Evolutionary conservation across 2,329 filamentous ascomycete genomes (phyloP), one percentile per base, ranked within the genome.

Genomic region (Penicillium sp.): DNA sequence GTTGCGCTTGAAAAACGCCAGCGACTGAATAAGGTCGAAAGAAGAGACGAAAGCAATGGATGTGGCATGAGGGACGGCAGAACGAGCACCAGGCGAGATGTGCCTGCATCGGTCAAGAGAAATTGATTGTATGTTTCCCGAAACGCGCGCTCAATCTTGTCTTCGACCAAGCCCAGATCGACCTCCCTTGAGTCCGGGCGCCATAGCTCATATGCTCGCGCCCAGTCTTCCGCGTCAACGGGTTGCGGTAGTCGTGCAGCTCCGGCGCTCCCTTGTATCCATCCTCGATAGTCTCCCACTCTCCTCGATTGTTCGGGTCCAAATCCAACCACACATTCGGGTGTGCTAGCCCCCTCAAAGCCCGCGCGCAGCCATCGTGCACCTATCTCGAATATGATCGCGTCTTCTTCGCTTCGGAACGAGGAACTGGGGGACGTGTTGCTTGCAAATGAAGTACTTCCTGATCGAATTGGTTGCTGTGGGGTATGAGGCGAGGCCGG

Each of bases 91-190:
- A 94, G 78, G 54, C 88, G 85, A 59, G 91, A 84, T 22, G 89
- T 84, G 39, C 90, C 88, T 21, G 89, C 70, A 60, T 77, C 74
- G 41, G 75, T 75, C 58, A 84, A 70, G 49, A 86, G 81, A 68
- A 82, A 92, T 81, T 88, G 92, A 58, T 88, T 88, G 69, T 94
- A 92, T 10, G 89, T 87, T 63, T 93, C 89, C 49, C 92, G 82
- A 64, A 97, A 74, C 6, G 88, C 84, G 48, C 92, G 83, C 71
- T 97, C 94, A 49, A 99, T 81, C 73, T 89, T 93, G 71, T 97
- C 93, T 58, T 88, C 86, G 1, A 97, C 83, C 44, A 97, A 75
- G 0, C 87, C 90, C 55, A 96, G 69, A 66, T 97, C 90, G 11
- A 89, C 69, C 9, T 84, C 79, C 49, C 86, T 82, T 55, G 96